Percentiles rank a stretch among this genome's conserved stretches.
Evolutionary conservation across 2,329 filamentous ascomycete genomes (phyloP).

Genomic region (Epichloe gansuensis): DNA sequence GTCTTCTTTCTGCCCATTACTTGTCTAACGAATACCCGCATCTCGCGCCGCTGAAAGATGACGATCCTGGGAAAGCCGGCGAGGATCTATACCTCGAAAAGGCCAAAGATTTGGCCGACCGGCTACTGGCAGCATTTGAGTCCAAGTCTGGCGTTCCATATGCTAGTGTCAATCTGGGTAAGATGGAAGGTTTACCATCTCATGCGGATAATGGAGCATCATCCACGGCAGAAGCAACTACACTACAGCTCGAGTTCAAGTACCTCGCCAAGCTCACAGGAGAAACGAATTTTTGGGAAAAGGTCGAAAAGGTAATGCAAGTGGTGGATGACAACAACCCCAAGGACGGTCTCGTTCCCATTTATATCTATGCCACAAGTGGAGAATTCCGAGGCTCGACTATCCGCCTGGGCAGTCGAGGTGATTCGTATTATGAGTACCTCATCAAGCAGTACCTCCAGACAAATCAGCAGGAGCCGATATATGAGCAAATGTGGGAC

Average conservation of each 20-base stretch:
- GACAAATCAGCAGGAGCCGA: slow-evolving; percentile 69
- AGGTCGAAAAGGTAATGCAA: slow-evolving; percentile 82
- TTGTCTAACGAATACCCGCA: slow-evolving; percentile 71
- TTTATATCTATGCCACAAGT: slow-evolving; percentile 69
- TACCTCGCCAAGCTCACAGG: slow-evolving; percentile 92
- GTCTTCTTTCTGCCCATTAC: slow-evolving; percentile 85
- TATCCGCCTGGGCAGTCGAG: slow-evolving; percentile 82
- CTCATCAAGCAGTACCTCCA: slow-evolving; percentile 97
- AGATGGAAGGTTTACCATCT: slow-evolving; percentile 61
- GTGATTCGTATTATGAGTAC: slow-evolving; percentile 98
- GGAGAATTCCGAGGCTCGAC: slow-evolving; percentile 74
- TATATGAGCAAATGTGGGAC: slow-evolving; percentile 90
- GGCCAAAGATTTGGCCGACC: slow-evolving; percentile 81
- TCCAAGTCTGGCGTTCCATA: slow-evolving; percentile 77
- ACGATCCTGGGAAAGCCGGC: slow-evolving; percentile 58
- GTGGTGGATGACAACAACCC: slow-evolving; percentile 72
- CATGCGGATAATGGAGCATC: slow-evolving; percentile 79
- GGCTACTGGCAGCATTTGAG: slow-evolving; percentile 77
- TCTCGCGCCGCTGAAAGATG: slow-evolving; percentile 61
- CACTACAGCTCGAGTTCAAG: slow-evolving; percentile 90
- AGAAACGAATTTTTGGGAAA: slow-evolving; percentile 84
- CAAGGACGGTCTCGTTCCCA: slow-evolving; percentile 76
- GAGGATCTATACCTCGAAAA: slow-evolving; percentile 95
- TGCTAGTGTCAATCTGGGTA: slow-evolving; percentile 78
- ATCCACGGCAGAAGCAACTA: slow-evolving; percentile 87